These are phyloP conservation scores for Tubosaeta sp. DNA, from an alignment of 768 basidiomycete genomes.

Conservation along the genomic window DNA sequence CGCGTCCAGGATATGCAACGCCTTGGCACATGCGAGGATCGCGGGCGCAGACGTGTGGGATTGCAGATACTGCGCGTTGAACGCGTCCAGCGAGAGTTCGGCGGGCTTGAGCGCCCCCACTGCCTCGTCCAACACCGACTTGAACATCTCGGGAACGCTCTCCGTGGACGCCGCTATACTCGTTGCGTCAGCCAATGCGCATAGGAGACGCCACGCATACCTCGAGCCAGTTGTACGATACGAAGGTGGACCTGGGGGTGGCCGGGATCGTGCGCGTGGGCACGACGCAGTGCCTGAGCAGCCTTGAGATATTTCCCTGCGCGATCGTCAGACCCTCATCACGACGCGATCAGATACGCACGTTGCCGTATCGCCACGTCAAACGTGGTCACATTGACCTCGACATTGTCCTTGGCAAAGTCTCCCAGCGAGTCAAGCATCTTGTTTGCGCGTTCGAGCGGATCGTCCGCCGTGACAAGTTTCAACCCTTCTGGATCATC, in stretches of 20 bases:
- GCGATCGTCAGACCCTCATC: background rate
- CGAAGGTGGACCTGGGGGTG: constrained; percentile 71
- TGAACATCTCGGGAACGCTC: constrained; percentile 45
- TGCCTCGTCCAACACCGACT: constrained; percentile 44
- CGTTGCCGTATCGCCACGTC: constrained; percentile 82
- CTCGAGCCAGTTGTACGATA: constrained; percentile 57
- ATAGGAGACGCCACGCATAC: constrained; percentile 33
- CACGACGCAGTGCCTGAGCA: constrained; percentile 57
- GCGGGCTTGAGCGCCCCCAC: constrained; percentile 52
- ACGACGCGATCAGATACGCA: constrained; percentile 34
- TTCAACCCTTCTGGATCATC: constrained; percentile 83
- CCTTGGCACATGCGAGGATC: constrained; percentile 63
- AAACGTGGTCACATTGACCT: constrained; percentile 71
- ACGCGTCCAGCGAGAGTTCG: constrained; percentile 55
- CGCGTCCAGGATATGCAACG: constrained; percentile 41
- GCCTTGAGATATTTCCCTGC: constrained; percentile 83
- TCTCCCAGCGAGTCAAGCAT: constrained; percentile 59
- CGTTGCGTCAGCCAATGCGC: background rate
- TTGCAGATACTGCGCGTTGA: constrained; percentile 76
- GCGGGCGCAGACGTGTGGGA: constrained; percentile 49
- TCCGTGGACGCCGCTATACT: constrained; percentile 44
- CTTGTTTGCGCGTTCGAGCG: constrained; percentile 73
- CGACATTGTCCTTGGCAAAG: constrained; percentile 49
- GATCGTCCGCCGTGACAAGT: constrained; percentile 56
- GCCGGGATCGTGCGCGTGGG: constrained; percentile 47